Percentiles rank a stretch among this genome's conserved stretches.
phyloP scores from a whole-genome alignment of 1,284 basidiomycete genomes.

The Rhodotorula sp. region DNA sequence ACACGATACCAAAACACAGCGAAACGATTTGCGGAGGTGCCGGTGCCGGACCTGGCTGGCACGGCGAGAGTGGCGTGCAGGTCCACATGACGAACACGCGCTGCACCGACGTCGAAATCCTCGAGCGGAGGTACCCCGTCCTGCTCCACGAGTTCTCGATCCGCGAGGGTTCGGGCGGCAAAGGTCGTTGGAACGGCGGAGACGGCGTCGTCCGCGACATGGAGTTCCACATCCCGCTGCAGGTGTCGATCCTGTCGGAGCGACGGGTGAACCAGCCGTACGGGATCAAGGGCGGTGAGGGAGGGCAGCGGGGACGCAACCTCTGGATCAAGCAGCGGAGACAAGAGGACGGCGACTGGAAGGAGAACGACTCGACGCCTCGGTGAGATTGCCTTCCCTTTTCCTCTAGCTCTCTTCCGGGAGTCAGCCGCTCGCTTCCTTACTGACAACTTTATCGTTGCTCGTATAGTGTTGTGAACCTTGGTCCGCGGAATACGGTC shows the following conservation, averaged over 20 bases:
- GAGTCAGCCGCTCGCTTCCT: not conserved
- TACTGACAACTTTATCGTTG: constrained; percentile 39
- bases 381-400: constrained; percentile 5
- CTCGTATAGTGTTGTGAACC: constrained; percentile 66
- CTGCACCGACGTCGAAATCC: constrained; percentile 77
- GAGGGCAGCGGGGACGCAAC: constrained; percentile 74
- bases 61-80: constrained; percentile 58
- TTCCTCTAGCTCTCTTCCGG: too few species aligned
- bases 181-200: constrained; percentile 75
- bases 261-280: constrained; percentile 85
- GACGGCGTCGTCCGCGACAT: constrained; percentile 77
- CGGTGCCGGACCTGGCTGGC: constrained; percentile 62
- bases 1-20: too few species aligned
- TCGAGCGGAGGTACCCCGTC: constrained; percentile 51
- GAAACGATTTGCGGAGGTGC: constrained; percentile 5
- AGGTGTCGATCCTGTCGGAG: constrained; percentile 76
- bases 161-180: constrained; percentile 64
- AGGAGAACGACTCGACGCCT: constrained; percentile 37
- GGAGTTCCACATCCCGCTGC: constrained; percentile 75
- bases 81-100: constrained; percentile 47
- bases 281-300: constrained; percentile 81
- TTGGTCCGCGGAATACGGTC: constrained; percentile 86
- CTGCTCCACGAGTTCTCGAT: constrained; percentile 49
- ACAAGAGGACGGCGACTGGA: constrained; percentile 54
- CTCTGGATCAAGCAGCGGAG: constrained; percentile 81